Evolutionary conservation across 495 filamentous ascomycete species (phyloP).

Genomic region (Penicillium macrosclerotiorum): DNA sequence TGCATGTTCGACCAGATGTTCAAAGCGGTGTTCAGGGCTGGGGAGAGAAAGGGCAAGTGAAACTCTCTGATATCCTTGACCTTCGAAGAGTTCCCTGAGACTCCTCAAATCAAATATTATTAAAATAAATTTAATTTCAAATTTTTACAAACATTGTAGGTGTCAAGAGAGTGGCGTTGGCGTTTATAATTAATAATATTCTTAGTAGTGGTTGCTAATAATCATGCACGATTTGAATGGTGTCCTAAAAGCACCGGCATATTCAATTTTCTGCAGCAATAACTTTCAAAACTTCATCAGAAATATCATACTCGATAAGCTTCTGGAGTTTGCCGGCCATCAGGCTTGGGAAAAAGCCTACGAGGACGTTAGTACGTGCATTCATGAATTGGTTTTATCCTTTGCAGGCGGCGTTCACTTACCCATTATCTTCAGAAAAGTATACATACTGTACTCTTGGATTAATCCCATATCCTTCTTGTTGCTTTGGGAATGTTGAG

Average conservation of each 20-base stretch:
- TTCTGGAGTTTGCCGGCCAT: slow-evolving; percentile 5
- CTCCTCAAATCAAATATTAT: neutral
- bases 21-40: slow-evolving; percentile 70
- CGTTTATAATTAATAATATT: no score
- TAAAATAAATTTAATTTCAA: no score
- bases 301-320: slow-evolving; percentile 13
- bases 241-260: neutral
- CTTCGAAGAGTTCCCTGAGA: slow-evolving; percentile 49
- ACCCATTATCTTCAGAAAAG: slow-evolving; percentile 33
- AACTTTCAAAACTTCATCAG: slow-evolving; percentile 7
- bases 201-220: no score
- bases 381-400: no score
- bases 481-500: slow-evolving; percentile 25
- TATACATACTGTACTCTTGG: slow-evolving; percentile 36
- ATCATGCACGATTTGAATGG: no score
- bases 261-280: neutral
- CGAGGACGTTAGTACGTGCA: neutral
- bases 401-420: no score
- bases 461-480: slow-evolving; percentile 33
- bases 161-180: no score
- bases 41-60: slow-evolving; percentile 74
- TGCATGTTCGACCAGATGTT: slow-evolving; percentile 69
- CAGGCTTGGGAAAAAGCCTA: slow-evolving; percentile 10
- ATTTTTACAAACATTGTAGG: no score
- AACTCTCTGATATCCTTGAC: slow-evolving; percentile 61